Evolutionary conservation across 192 early-diverging fungal species (phyloP).

Genomic region (Phlyctochytrium planicorne): DNA sequence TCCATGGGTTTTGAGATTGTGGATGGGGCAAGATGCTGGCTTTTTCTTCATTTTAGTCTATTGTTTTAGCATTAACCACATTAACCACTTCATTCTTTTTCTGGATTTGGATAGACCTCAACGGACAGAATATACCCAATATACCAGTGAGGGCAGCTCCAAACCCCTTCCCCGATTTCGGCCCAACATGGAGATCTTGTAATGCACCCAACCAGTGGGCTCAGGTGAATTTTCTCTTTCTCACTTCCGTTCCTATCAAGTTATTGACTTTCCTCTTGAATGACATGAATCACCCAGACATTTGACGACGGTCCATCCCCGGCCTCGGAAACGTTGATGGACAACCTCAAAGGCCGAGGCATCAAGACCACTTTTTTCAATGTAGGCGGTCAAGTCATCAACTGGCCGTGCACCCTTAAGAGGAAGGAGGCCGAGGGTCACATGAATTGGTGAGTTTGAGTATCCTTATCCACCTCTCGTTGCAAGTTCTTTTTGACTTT

Average conservation of each 20-base stretch:
- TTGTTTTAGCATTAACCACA: no score
- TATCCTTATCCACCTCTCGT: no score
- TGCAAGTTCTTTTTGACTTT: no score
- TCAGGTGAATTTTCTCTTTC: neutral
- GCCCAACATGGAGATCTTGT: no score
- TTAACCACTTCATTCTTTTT: no score
- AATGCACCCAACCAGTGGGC: neutral
- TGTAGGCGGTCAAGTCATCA: slow-evolving; percentile 44
- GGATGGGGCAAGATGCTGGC: no score
- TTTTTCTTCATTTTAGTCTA: no score
- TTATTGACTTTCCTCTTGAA: slow-evolving; percentile 35
- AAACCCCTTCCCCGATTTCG: no score
- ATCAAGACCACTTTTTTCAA: slow-evolving; percentile 40
- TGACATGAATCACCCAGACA: slow-evolving; percentile 39
- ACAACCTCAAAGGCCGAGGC: neutral
- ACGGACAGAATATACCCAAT: neutral
- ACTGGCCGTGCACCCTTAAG: slow-evolving; percentile 47
- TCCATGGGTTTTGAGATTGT: no score
- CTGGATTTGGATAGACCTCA: neutral
- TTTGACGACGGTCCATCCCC: no score
- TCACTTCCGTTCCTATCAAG: neutral
- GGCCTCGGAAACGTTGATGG: neutral
- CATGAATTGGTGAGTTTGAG: no score
- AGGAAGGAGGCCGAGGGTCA: slow-evolving; percentile 47
- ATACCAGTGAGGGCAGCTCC: neutral